Conservation (phyloP, 768 basidiomycete species). For the Cystoderma amianthinum region DNA sequence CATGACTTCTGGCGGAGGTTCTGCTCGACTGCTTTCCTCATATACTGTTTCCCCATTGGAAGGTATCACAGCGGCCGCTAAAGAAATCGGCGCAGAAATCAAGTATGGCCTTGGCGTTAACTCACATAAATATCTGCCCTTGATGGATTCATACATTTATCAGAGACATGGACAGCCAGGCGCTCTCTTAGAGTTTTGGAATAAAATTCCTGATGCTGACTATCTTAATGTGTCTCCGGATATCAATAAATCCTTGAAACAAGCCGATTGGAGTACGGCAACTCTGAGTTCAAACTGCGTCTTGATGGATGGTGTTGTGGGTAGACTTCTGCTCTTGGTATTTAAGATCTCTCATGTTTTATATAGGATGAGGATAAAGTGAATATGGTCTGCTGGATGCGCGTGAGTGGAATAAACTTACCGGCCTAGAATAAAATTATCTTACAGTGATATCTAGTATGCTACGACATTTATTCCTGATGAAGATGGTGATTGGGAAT, state of each 20-base stretch:
- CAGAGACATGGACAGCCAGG: slow-evolving; percentile 28
- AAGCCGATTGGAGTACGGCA: slow-evolving; percentile 27
- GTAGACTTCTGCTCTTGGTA: slow-evolving; percentile 4
- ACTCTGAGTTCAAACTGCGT: slow-evolving; percentile 27
- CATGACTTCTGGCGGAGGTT: slow-evolving; percentile 54
- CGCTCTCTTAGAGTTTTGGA: slow-evolving; percentile 37
- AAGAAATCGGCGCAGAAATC: slow-evolving; percentile 37
- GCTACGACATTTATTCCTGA: slow-evolving; percentile 40
- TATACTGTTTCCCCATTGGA: slow-evolving; percentile 53
- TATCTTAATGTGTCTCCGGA: slow-evolving; percentile 21
- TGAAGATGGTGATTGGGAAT: slow-evolving; percentile 43
- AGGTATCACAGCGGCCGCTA: slow-evolving; percentile 38
- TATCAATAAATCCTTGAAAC: slow-evolving; percentile 14
- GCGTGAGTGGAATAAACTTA: too few relatives aligned
- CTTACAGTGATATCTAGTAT: slow-evolving; percentile 19
- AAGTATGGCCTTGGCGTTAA: slow-evolving; percentile 35
- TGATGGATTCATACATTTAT: slow-evolving; percentile 39
- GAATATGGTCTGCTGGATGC: slow-evolving; percentile 30
- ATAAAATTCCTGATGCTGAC: slow-evolving; percentile 29
- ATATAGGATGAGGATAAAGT: slow-evolving; percentile 30
- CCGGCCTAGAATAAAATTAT: slow-evolving; percentile 1
- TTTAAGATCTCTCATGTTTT: background rate
- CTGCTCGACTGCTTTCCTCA: slow-evolving; percentile 41
- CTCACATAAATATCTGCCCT: slow-evolving; percentile 41
- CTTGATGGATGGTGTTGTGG: slow-evolving; percentile 34